Conservation (phyloP, 169 alveolate species). For the Plasmodium gaboni region DNA sequence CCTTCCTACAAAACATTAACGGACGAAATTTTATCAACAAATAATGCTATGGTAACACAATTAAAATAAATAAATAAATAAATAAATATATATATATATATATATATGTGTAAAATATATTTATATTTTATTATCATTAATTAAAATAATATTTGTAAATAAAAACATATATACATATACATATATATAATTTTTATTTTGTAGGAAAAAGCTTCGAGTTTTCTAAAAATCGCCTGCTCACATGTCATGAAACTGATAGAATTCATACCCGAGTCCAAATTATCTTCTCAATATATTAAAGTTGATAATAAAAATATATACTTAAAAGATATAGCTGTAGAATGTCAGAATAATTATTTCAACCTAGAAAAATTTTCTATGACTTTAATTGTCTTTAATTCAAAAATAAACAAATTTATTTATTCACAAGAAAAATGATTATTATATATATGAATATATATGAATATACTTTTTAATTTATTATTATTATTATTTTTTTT, state of each 20-base stretch:
- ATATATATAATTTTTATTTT: neutral
- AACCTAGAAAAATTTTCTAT: conserved; percentile 45
- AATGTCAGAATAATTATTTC: conserved; percentile 48
- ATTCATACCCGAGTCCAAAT: conserved; percentile 51
- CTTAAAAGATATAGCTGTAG: conserved; percentile 55
- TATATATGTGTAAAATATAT: neutral
- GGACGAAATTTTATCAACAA: conserved; percentile 61
- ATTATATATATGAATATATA: neutral
- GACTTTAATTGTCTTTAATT: conserved; percentile 61
- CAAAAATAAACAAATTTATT: conserved; percentile 54
- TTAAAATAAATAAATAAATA: neutral
- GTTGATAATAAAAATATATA: conserved; percentile 50
- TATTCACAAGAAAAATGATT: conserved; percentile 29
- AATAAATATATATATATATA: neutral
- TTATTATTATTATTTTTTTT: no score
- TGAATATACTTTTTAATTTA: no score
- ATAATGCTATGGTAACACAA: conserved; percentile 40
- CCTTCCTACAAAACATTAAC: conserved; percentile 73
- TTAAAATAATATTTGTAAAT: neutral
- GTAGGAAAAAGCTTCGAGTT: conserved; percentile 58
- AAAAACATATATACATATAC: neutral
- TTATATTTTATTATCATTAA: neutral
- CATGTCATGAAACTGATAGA: conserved; percentile 47
- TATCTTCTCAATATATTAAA: conserved; percentile 64
- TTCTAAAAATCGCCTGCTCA: conserved; percentile 53